Evolutionary conservation across 805 yeast species (phyloP), one percentile per base, ranked within the genome.

Genomic region (Candida golubevii): DNA sequence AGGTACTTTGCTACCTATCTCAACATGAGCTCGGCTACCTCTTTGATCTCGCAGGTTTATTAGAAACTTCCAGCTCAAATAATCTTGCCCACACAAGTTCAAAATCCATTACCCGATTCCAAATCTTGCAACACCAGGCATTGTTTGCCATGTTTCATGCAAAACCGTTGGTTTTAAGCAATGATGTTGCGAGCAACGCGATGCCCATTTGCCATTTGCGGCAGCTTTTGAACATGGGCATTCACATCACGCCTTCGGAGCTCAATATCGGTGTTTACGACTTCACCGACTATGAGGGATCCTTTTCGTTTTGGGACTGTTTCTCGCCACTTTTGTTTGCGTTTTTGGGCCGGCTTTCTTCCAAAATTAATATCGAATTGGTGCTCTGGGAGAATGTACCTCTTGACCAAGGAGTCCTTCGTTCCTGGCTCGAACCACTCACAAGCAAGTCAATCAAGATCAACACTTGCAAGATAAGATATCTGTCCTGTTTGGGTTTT

Each of bases 231-330:
- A 29, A n/a, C 1, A 40, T 51, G 43, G 42, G 49, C 13, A 38
- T 62, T 12, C 35, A 47, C 33, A 61, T 62, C 23, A 36, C 49
- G 15, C 65, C 65, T 1, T 43, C 42, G 11, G 55, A 53, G 6
- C 46, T 61, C 39, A 46, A 50, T 26, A 48, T 41, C 33, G 47
- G 46, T 27, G 47, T 51, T 15, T 52, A 36, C 43, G 56, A 45
- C 45, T 47, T 44, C 42, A 39, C 48, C 14, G 44, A 42, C 26
- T 39, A 38, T 34, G 33, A 31, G 14, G 35, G 36, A 14, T 43
- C 46, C 6, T 41, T 41, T 28, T 41, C 39, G n/a, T 40, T 41
- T 33, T 34, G 48, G 38, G 29, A 36, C 11, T 32, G 44, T 15
- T 36, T 43, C 14, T 39, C 53, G 26, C 23, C 43, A 8, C 15